A percentile compares a stretch with the other conserved stretches of the same genome.
Evolutionary conservation across 345 rosid species (phyloP).

Genomic region (Viola odorata): DNA sequence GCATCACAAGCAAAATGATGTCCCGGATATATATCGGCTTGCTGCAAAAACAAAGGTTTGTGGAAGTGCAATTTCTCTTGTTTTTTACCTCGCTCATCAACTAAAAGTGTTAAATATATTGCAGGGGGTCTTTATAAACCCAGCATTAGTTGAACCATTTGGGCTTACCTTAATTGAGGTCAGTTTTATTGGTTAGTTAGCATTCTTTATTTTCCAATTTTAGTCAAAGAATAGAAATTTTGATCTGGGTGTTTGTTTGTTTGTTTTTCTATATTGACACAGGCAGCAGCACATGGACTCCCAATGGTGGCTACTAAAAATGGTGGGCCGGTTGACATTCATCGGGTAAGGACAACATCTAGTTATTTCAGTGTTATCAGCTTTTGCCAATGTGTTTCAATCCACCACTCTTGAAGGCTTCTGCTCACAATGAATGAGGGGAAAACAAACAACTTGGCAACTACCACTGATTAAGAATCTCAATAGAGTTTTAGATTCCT

Average conservation of each 20-base stretch:
- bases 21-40: slow-evolving; percentile 90
- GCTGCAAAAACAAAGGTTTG: slow-evolving; percentile 83
- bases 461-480: too few species aligned
- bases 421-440: background rate
- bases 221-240: slow-evolving; percentile 2
- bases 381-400: background rate
- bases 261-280: slow-evolving; percentile 13
- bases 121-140: slow-evolving; percentile 96
- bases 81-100: slow-evolving; percentile 7
- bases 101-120: slow-evolving; percentile 11
- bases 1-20: slow-evolving; percentile 94
- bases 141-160: slow-evolving; percentile 94
- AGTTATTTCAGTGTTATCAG: background rate
- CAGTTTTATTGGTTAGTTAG: background rate
- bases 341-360: slow-evolving; percentile 39
- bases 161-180: slow-evolving; percentile 98
- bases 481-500: too few species aligned
- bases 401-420: background rate
- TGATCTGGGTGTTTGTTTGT: background rate
- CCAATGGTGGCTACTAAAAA: slow-evolving; percentile 98
- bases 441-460: background rate
- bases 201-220: background rate
- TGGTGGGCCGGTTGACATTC: slow-evolving; percentile 97
- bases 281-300: slow-evolving; percentile 99
- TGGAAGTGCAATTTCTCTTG: slow-evolving; percentile 3